Evolutionary conservation across 129 eudicot genomes (phyloP).

Genomic region (Flaveria brownii): DNA sequence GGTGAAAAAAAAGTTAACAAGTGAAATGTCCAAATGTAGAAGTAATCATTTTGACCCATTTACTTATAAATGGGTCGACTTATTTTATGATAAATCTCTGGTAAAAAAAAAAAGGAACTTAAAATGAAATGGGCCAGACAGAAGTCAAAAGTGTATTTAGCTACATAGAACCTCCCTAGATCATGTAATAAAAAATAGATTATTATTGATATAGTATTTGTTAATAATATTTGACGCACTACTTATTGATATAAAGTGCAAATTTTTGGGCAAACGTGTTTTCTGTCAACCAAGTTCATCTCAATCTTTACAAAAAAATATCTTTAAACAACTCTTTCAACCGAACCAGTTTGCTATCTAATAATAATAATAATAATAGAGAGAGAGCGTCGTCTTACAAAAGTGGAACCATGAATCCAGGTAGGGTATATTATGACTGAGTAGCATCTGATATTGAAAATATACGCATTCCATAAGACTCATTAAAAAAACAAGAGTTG

Average conservation of each 20-base stretch:
- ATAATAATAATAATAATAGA: neutral
- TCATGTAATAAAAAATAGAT: neutral
- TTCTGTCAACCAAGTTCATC: neutral
- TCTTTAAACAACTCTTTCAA: neutral
- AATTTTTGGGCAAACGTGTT: neutral
- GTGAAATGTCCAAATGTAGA: neutral
- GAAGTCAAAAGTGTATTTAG: neutral
- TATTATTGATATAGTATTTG: neutral
- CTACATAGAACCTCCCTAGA: neutral
- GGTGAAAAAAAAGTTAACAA: constrained; percentile 11
- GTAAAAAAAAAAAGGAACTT: too few relatives aligned
- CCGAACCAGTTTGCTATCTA: neutral
- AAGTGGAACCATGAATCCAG: constrained; percentile 63
- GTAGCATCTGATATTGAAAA: neutral
- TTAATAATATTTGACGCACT: neutral
- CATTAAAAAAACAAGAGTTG: neutral
- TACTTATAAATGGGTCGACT: too few relatives aligned
- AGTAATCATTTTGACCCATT: neutral
- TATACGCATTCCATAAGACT: neutral
- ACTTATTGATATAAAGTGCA: neutral
- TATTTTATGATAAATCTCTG: neutral
- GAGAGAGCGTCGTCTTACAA: constrained; percentile 52
- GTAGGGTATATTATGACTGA: constrained; percentile 48
- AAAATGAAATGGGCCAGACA: neutral
- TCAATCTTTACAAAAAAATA: neutral